A percentile compares a stretch with the other conserved stretches of the same genome.
phyloP scores from a whole-genome alignment of 768 basidiomycete genomes.

The Naganishia vishniacii region DNA sequence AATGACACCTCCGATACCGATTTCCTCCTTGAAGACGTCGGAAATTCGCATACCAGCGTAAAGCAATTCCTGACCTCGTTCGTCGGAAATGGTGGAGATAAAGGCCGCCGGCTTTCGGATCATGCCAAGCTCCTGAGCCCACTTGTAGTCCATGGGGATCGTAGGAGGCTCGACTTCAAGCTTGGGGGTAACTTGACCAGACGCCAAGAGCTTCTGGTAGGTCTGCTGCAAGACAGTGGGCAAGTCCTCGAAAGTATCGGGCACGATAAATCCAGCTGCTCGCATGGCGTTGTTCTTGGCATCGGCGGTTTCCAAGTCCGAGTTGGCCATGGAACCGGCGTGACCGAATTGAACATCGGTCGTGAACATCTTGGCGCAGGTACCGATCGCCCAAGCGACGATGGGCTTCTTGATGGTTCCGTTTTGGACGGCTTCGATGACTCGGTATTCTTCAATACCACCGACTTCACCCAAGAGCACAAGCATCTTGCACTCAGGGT shows the following conservation, averaged over 20 bases:
- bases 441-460: slow-evolving; percentile 97
- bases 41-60: slow-evolving; percentile 99
- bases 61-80: slow-evolving; percentile 94
- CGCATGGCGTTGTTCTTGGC: slow-evolving; percentile 96
- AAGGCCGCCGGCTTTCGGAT: slow-evolving; percentile 98
- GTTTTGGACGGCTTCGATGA: slow-evolving; percentile 91
- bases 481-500: slow-evolving; percentile 98
- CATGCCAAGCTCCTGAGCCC: slow-evolving; percentile 80
- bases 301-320: slow-evolving; percentile 93
- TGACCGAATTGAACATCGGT: slow-evolving; percentile 99
- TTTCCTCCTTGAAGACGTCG: slow-evolving; percentile 93
- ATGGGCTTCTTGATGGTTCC: slow-evolving; percentile 96
- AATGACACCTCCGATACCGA: slow-evolving; percentile 95
- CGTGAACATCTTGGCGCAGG: slow-evolving; percentile 99
- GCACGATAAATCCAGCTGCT: slow-evolving; percentile 90
- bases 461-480: slow-evolving; percentile 98
- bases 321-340: slow-evolving; percentile 97
- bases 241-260: slow-evolving; percentile 94
- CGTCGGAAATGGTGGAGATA: slow-evolving; percentile 98
- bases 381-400: slow-evolving; percentile 99
- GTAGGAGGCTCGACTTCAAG: slow-evolving; percentile 81
- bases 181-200: slow-evolving; percentile 64
- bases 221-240: slow-evolving; percentile 76
- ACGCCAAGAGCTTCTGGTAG: slow-evolving; percentile 71
- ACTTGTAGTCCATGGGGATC: slow-evolving; percentile 99